Evolutionary conservation across 495 filamentous ascomycete genomes (phyloP), one percentile per base, ranked within the genome.

Genomic region (Thozetella sp.): DNA sequence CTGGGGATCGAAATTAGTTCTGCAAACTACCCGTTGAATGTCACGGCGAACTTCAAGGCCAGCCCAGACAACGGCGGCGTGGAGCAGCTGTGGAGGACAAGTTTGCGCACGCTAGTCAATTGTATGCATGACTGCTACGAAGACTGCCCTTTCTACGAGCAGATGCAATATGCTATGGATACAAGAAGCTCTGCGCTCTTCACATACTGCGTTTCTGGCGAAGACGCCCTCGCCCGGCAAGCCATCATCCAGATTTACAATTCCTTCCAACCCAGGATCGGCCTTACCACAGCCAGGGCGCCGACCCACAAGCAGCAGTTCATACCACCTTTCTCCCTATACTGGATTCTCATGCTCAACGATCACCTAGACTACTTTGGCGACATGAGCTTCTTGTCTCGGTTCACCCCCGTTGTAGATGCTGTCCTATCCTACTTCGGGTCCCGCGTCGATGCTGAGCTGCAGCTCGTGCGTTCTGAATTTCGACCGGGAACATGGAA

Each of bases 81-180:
- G n/a, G n/a, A n/a, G n/a, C n/a, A n/a, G n/a, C n/a, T 37, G 15
- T 48, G 43, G n/a, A 48, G 3, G n/a, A 48, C 43, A 3, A 48
- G 43, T 20, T 3, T 48, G 4, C 6, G 43, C 11, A 48, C 43
- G 4, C n/a, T 48, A 3, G 9, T 20, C 43, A 48, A 48, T 19
- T 48, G 43, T 19, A 48, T 48, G 43, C 43, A 48, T n/a, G 43
- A 48, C n/a, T 48, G 43, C 43, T 48, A 48, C 43, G 43, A 48
- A 48, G 43, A 48, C n/a, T 48, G 43, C 43, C 43, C 43, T 4
- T 48, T 48, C n/a, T 48, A 48, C n/a, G 43, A 48, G 43, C 43
- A 48, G 43, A 9, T 48, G 9, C 43, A 48, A n/a, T 48, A 48
- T n/a, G 43, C 43, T 3, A 48, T 48, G 43, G 43, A 48, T 20